Evolutionary conservation across 176 grass and related monocot genomes (phyloP), one percentile per base, ranked within the genome.

Genomic region (Juncus effusus): DNA sequence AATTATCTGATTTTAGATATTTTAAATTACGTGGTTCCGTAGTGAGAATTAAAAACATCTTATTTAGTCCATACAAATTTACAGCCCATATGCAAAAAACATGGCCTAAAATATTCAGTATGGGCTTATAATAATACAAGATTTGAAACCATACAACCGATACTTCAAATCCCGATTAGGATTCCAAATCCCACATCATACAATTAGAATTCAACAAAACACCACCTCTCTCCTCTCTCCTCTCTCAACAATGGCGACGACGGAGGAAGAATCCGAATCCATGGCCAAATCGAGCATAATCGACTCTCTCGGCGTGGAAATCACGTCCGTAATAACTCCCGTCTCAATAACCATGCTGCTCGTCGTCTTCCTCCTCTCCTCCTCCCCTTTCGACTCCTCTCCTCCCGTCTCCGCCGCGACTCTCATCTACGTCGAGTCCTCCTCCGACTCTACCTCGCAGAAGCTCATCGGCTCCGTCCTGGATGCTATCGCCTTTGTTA

Each of bases 261-360:
- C 54, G 40, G 69, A 70, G 52, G 67, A 59, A 41, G 8, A 42
- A 54, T 16, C 63, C 42, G 8, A 42, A 54, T 16, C 63, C 42
- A 16, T 60, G 1, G 38, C 65, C 35, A 56, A 47, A 40, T 38
- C 63, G 6, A 86, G 88, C 80, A 72, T 99, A 51, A 75, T 99
- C 55, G 88, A 99, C 67, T 53, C 49, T 35, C 75, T 99, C 3
- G 88, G 94, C 9, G 80, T 66, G 57, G 94, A 99, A 80, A 87
- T 99, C 80, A 75, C 92, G 6, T 85, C 85, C 12, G 94, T 99
- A 9, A 93, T 99, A 77, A 89, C 76, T 41, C 94, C 94, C 13
- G 88, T 99, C 68, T 99, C 94, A 65, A 87, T 99, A 67, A 93
- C 85, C 77, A 99, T 99, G 94, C 88, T 87, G 51, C 63, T 99